These are phyloP conservation scores for Mucor indicus DNA, from an alignment of 371 early-diverging fungal species.

Conservation along the genomic window DNA sequence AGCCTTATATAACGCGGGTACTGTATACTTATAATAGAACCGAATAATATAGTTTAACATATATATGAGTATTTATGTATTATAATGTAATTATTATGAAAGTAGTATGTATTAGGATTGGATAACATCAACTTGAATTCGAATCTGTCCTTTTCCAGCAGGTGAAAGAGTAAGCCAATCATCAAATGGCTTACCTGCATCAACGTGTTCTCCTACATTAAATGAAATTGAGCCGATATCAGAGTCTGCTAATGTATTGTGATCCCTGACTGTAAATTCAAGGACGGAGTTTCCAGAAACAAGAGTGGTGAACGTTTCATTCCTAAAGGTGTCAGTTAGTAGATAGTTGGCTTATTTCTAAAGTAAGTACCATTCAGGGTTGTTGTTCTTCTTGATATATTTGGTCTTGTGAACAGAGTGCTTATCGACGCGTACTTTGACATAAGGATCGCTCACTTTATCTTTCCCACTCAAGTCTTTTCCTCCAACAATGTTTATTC, in stretches of 20 bases:
- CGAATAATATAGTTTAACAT: too few species aligned
- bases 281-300: slow-evolving; percentile 35
- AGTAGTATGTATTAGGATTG: too few species aligned
- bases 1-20: too few species aligned
- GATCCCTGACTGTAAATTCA: slow-evolving; percentile 51
- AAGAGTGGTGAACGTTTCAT: slow-evolving; percentile 20
- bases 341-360: background rate
- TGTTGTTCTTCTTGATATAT: slow-evolving; percentile 62
- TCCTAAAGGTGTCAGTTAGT: slow-evolving; percentile 14
- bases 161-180: slow-evolving; percentile 22
- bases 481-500: slow-evolving; percentile 42
- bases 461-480: slow-evolving; percentile 40
- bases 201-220: slow-evolving; percentile 39
- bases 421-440: slow-evolving; percentile 37
- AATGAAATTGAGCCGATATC: slow-evolving; percentile 50
- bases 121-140: slow-evolving; percentile 15
- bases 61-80: too few species aligned
- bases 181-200: slow-evolving; percentile 14
- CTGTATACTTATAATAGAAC: too few species aligned
- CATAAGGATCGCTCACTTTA: slow-evolving; percentile 48
- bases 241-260: slow-evolving; percentile 56
- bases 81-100: too few species aligned
- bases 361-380: slow-evolving; percentile 56
- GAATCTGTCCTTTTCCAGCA: slow-evolving; percentile 13
- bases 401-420: slow-evolving; percentile 67